Evolutionary conservation across 139 green algal species (phyloP), one percentile per base, ranked within the genome.

Genomic region (Dunaliella sp.): DNA sequence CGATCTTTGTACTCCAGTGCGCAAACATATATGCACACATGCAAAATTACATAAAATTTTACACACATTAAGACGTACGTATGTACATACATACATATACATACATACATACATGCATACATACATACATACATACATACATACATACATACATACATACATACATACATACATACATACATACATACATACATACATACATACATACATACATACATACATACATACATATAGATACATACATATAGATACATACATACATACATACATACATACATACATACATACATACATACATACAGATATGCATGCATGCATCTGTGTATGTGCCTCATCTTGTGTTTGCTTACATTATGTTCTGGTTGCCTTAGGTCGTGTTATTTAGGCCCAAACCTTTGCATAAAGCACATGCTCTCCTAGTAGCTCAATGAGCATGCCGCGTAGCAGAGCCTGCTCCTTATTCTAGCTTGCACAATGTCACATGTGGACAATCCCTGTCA

Each of bases 61-160:
- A n/a, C n/a, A n/a, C n/a, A n/a, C n/a, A n/a, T n/a, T n/a, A n/a
- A n/a, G n/a, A n/a, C n/a, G 48, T 65, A 65, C 16, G 48, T 65
- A 65, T 65, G 48, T 65, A 65, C 16, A 16, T 65, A 65, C 16
- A 16, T 65, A 65, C 16, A 16, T 65, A 65, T 65, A 16, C 16
- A 65, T 65, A 16, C 16, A 65, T 65, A 16, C 16, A 65, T 65
- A 16, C 16, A 65, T 65, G 74, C 21, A 34, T 80, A 22, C 7
- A 72, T 32, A 28, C 22, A 72, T 38, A 28, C 26, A 83, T 83
- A 28, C 26, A 83, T 38, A 28, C 26, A 83, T 83, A 28, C 26
- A 83, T 65, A 16, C 16, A 65, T 86, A 48, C 58, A 65, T 86
- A 3, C 58, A 79, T 80, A 7, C 21, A 79, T 59, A 22, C 12